phyloP scores from a whole-genome alignment of 768 basidiomycete genomes.

The Coprinellus aureogranulatus region DNA sequence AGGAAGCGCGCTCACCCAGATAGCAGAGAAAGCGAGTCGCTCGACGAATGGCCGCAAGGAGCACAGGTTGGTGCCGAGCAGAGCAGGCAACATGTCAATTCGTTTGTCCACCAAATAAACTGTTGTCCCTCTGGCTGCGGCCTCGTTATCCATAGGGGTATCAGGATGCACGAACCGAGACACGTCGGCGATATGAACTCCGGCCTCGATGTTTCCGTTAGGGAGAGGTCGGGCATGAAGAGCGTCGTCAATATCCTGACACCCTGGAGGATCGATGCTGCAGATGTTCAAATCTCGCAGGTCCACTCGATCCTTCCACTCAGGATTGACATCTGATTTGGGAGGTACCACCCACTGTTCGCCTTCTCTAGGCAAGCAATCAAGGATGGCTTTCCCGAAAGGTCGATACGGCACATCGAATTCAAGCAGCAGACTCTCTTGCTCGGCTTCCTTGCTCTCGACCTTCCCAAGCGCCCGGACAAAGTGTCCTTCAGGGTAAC shows the following conservation, averaged over 20 bases:
- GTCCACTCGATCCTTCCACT: constrained; percentile 87
- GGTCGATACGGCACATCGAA: constrained; percentile 95
- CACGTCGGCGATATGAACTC: constrained; percentile 98
- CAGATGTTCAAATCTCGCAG: constrained; percentile 83
- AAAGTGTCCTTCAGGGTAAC: constrained; percentile 97
- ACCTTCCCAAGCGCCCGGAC: constrained; percentile 88
- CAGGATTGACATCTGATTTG: constrained; percentile 44
- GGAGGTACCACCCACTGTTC: constrained; percentile 90
- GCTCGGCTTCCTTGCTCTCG: constrained; percentile 94
- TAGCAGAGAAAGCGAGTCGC: constrained; percentile 88
- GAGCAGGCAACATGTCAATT: constrained; percentile 93
- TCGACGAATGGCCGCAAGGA: constrained; percentile 91
- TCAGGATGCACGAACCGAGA: constrained; percentile 93
- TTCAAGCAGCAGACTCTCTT: constrained; percentile 89
- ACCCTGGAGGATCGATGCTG: constrained; percentile 95
- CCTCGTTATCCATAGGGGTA: constrained; percentile 95
- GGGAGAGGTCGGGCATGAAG: constrained; percentile 84
- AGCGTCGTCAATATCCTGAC: constrained; percentile 98
- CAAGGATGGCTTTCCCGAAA: constrained; percentile 92
- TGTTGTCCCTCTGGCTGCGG: constrained; percentile 92
- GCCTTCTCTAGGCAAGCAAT: constrained; percentile 87
- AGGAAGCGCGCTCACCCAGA: constrained; percentile 70
- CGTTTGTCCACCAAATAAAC: constrained; percentile 98
- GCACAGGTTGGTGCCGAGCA: constrained; percentile 94
- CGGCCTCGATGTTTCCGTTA: constrained; percentile 94